phyloP scores from a whole-genome alignment of 345 rosid genomes.

The Hypericum androsaemum region DNA sequence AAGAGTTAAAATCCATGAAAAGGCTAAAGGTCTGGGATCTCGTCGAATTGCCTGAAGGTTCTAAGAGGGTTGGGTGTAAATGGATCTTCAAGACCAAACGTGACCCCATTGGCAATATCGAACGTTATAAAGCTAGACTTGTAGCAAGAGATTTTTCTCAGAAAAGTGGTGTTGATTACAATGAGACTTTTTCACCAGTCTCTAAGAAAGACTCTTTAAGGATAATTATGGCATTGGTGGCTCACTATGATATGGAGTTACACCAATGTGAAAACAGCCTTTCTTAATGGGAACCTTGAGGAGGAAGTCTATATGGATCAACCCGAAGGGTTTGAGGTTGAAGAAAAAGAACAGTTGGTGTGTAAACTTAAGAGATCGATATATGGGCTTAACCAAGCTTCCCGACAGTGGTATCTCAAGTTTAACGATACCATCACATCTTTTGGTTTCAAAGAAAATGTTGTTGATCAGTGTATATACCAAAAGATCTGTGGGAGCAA shows the following conservation, averaged over 20 bases:
- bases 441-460: neutral
- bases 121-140: neutral
- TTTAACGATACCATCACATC: neutral
- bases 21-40: neutral
- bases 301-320: neutral
- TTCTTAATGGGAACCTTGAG: neutral
- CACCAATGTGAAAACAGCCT: neutral
- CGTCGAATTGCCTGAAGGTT: neutral
- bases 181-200: constrained; percentile 1
- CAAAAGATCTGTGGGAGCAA: neutral
- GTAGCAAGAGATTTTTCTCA: constrained; percentile 1
- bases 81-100: neutral
- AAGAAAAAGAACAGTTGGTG: neutral
- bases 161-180: neutral
- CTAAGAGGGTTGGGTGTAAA: neutral
- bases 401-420: constrained; percentile 1
- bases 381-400: constrained; percentile 1
- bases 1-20: neutral
- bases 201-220: constrained; percentile 2
- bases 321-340: neutral
- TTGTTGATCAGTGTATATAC: neutral
- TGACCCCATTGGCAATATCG: neutral
- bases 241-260: neutral
- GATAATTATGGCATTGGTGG: neutral
- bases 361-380: neutral